These are phyloP conservation scores for Penicillium hesseltinei DNA, from an alignment of 2,329 filamentous ascomycete genomes.

Conservation along the genomic window DNA sequence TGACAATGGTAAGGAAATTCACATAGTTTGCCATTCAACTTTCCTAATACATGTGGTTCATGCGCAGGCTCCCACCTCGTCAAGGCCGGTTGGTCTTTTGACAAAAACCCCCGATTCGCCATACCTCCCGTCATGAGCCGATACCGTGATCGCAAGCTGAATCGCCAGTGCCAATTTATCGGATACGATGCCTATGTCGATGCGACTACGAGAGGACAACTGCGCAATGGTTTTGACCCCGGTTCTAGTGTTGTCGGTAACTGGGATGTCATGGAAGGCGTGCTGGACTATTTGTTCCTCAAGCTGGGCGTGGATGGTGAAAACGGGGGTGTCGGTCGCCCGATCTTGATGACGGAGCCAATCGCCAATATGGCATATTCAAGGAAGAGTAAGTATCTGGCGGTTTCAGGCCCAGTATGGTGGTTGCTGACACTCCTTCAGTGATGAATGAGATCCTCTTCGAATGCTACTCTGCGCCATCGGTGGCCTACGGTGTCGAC, in stretches of 20 bases:
- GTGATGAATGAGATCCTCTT: conserved; percentile 98
- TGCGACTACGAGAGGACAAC: conserved; percentile 85
- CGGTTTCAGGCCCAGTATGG: not conserved
- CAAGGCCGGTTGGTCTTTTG: conserved; percentile 95
- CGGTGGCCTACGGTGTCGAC: conserved; percentile 90
- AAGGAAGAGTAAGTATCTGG: conserved; percentile 67
- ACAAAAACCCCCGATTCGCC: conserved; percentile 72
- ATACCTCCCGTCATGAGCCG: conserved; percentile 90
- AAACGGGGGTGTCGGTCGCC: conserved; percentile 74
- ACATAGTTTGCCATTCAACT: not conserved
- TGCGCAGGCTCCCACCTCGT: conserved; percentile 77
- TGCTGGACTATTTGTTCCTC: conserved; percentile 90
- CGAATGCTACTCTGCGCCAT: conserved; percentile 89
- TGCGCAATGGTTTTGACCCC: conserved; percentile 85
- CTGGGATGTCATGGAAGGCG: conserved; percentile 95
- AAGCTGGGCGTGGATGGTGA: conserved; percentile 81
- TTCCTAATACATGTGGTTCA: not conserved
- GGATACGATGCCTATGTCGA: conserved; percentile 93
- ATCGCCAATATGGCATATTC: conserved; percentile 89
- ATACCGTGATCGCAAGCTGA: conserved; percentile 90
- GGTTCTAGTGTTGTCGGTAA: conserved; percentile 91
- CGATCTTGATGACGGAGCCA: conserved; percentile 92
- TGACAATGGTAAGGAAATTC: conserved; percentile 76
- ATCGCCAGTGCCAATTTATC: conserved; percentile 87
- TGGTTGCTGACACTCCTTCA: conserved; percentile 41